A percentile compares a stretch with the other conserved stretches of the same genome.
Conservation (phyloP, 1,284 basidiomycete species). For the Thelephora terrestris region DNA sequence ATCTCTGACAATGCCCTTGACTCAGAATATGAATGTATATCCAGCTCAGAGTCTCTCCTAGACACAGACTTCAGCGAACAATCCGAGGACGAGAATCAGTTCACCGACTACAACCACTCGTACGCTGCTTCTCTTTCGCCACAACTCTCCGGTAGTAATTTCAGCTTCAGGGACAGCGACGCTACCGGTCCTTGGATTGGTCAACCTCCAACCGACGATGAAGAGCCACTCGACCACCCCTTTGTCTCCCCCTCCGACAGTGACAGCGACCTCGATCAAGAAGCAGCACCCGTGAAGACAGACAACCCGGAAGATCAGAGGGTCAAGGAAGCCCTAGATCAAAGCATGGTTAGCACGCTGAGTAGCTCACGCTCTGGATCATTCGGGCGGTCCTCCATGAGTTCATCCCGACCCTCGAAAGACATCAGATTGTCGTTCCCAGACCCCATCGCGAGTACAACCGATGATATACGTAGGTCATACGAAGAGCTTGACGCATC, state of each 20-base stretch:
- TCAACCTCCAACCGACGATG: slow-evolving; percentile 47
- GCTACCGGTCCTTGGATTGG: slow-evolving; percentile 63
- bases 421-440: slow-evolving; percentile 70
- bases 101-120: slow-evolving; percentile 46
- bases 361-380: slow-evolving; percentile 58
- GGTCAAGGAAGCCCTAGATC: slow-evolving; percentile 62
- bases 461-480: slow-evolving; percentile 43
- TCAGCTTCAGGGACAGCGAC: slow-evolving; percentile 53
- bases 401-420: slow-evolving; percentile 34
- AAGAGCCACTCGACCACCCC: slow-evolving; percentile 25
- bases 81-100: slow-evolving; percentile 53
- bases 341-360: slow-evolving; percentile 69
- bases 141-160: slow-evolving; percentile 54
- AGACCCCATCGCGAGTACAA: slow-evolving; percentile 61
- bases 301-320: slow-evolving; percentile 47
- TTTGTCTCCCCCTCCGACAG: slow-evolving; percentile 9
- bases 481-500: slow-evolving; percentile 35
- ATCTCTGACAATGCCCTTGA: slow-evolving; percentile 22
- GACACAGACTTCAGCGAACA: slow-evolving; percentile 57
- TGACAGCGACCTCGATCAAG: slow-evolving; percentile 17
- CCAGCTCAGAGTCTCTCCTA: slow-evolving; percentile 67
- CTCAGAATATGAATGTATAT: slow-evolving; percentile 54
- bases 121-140: slow-evolving; percentile 46
- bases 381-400: slow-evolving; percentile 37
- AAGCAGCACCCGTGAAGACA: slow-evolving; percentile 18